phyloP scores from a whole-genome alignment of 1,284 basidiomycete genomes.

The Cryptococcus wingfieldii region DNA sequence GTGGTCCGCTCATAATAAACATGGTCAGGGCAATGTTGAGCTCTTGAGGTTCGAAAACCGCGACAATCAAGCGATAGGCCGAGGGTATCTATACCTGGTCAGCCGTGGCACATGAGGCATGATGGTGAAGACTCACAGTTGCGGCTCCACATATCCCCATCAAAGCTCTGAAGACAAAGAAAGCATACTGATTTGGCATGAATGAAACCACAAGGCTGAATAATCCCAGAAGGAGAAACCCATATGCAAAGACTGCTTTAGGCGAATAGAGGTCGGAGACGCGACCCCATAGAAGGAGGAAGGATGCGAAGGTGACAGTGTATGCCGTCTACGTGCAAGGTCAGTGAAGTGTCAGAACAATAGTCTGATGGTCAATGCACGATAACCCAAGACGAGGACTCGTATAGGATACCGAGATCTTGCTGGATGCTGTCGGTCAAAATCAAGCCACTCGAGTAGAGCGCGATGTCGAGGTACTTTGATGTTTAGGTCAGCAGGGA shows the following conservation, averaged over 20 bases:
- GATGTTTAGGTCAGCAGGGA: background rate
- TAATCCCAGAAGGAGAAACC: conserved; percentile 21
- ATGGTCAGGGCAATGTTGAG: conserved; percentile 36
- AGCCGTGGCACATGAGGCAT: conserved; percentile 30
- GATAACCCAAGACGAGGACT: conserved; percentile 35
- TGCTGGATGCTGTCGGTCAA: conserved; percentile 27
- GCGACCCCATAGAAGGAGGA: conserved; percentile 35
- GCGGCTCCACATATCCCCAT: conserved; percentile 31
- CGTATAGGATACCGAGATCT: conserved; percentile 26
- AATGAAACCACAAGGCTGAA: conserved; percentile 37
- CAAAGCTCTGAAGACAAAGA: conserved; percentile 37
- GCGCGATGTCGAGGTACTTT: conserved; percentile 17
- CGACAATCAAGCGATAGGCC: conserved; percentile 41
- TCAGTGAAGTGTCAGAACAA: no score
- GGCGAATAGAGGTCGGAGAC: conserved; percentile 34
- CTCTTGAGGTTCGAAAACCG: conserved; percentile 34
- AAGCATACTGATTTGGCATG: conserved; percentile 31
- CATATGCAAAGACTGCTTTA: conserved; percentile 21
- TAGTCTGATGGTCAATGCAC: conserved; percentile 5
- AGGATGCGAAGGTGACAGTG: conserved; percentile 28
- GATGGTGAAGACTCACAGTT: conserved; percentile 31
- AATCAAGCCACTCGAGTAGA: conserved; percentile 18
- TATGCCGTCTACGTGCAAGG: conserved; percentile 15
- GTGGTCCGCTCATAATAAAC: conserved; percentile 42
- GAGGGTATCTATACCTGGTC: conserved; percentile 29